Evolutionary conservation across 2,329 filamentous ascomycete genomes (phyloP).

Genomic region (Exutisphaerella laricina): DNA sequence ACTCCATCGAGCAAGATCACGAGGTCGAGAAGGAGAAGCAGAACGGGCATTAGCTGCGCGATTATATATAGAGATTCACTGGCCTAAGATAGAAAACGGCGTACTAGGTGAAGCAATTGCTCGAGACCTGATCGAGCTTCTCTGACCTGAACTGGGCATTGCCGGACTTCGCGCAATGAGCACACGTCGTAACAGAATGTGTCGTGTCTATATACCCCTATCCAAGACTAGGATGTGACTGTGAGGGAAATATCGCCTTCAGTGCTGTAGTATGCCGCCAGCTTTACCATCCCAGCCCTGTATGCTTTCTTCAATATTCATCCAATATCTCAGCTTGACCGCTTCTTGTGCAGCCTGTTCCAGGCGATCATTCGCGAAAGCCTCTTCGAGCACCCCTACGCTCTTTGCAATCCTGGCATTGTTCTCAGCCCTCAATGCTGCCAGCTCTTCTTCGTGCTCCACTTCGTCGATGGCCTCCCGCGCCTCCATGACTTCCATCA

Average conservation of each 20-base stretch:
- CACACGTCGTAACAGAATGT: too few species aligned
- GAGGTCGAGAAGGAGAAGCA: slow-evolving; percentile 6
- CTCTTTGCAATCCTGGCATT: slow-evolving; percentile 59
- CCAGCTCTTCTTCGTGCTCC: slow-evolving; percentile 57
- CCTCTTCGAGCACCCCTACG: slow-evolving; percentile 56
- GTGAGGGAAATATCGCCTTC: too few species aligned
- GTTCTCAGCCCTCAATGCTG: slow-evolving; percentile 58
- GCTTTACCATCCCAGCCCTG: slow-evolving; percentile 76
- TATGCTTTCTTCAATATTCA: slow-evolving; percentile 75
- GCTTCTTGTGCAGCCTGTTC: slow-evolving; percentile 64
- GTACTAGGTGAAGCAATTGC: too few species aligned
- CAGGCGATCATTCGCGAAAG: slow-evolving; percentile 63
- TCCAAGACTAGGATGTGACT: too few species aligned
- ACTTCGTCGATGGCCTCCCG: slow-evolving; percentile 55
- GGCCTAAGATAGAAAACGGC: too few species aligned
- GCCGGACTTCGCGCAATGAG: too few species aligned
- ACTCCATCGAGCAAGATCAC: slow-evolving; percentile 18
- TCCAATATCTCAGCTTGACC: slow-evolving; percentile 80
- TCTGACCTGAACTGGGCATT: too few species aligned
- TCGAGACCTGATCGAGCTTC: too few species aligned
- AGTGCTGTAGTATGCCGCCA: slow-evolving; percentile 30
- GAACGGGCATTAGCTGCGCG: slow-evolving; percentile 16
- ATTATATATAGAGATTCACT: too few species aligned
- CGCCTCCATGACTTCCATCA: slow-evolving; percentile 76
- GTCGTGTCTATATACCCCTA: too few species aligned